Evolutionary conservation across 2,329 filamentous ascomycete species (phyloP), one percentile per base, ranked within the genome.

Genomic region (Clarireedia homoeocarpa): DNA sequence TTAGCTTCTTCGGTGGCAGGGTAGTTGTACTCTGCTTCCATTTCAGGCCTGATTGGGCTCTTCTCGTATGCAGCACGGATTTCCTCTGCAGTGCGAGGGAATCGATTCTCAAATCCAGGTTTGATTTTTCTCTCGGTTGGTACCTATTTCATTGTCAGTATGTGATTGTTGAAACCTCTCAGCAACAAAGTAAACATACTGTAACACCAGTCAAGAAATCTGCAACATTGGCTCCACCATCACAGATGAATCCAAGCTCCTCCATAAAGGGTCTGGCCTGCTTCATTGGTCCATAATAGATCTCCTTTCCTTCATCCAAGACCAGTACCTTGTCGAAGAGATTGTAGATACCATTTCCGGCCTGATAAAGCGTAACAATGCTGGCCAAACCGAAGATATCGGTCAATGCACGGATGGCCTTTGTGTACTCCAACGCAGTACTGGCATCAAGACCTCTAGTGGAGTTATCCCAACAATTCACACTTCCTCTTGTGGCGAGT

Each of bases 251-350:
- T 0, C 85, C 85, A 1, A 83, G 70, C 0, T 74, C 69, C 63
- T 86, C 82, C 76, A 88, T 84, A 63, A 84, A 88, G 0, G 81
- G 79, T 4, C 75, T 71, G 0, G 85, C 85, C 58, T 83, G 73
- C 5, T 74, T 69, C 61, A 75, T 72, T 0, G 83, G 77, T 0
- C 85, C 85, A 60, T 85, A 87, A 71, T 78, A 88, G 47, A 86
- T 76, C 62, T 88, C 69, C 59, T 82, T 81, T 48, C 85, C 85
- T 56, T 82, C 77, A 48, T 88, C 83, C 3, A 88, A 75, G 7
- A 88, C 77, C 0, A 88, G 73, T 0, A 87, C 83, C 65, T 88
- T 88, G 66, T 88, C 84, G 65, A 88, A 88, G 0, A 84, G 74
- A 26, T 85, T 73, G 66, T 86, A 87, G 57, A 88, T 87, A 24